Base-by-base conservation (phyloP, 2,329 filamentous ascomycete genomes). In the Ophiocordyceps camponoti-saundersi region DNA sequence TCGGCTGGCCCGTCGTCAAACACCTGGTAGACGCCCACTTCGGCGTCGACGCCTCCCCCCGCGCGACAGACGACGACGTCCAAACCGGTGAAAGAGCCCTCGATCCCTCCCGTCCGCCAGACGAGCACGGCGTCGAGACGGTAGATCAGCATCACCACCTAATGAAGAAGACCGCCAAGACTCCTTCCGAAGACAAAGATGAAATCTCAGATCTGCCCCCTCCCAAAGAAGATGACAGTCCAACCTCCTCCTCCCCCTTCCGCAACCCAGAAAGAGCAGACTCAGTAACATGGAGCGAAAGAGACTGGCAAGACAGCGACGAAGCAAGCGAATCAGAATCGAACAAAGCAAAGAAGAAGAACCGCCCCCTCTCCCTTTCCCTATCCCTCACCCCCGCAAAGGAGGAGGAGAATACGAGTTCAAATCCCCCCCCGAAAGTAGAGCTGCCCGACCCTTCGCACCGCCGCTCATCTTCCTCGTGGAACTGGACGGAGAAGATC, bases 1-100 rank as follows among this genome's bases (percentile, higher is more conserved):
- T 94, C 56, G 92, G 92, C 2, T 98, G 92, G 92, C 92, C 92
- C 0, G 92, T 98, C 1, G 71, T 96, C 45, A 89, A 43, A 30
- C 45, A 98, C 32, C 45, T 39, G 12, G 21, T 40, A 18, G 29
- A 43, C 32, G 29, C 44, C 8, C 44, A 45, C 30, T 45, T 45
- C 64, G 67, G 96, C 20, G 90, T 92, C 46, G 89, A 96, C 56
- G 88, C 87, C 0, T 92, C 98, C 23, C 23, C 8, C 23, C 23
- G 8, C 23, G 23, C 23, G 23, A 26, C 23, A 8, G 23, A 26
- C 23, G 23, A 26, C 5, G 23, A 26, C 65, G 98, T 98, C 60
- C 84, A 80, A 11, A 15, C 11, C 6, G 61, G 64, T 1, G 88
- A 95, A 56, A 75, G 82, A 12, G 85, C 86, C 0, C 77, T 80